phyloP scores from a whole-genome alignment of 108 stramenopile genomes.

The Nitzschia inconspicua region DNA sequence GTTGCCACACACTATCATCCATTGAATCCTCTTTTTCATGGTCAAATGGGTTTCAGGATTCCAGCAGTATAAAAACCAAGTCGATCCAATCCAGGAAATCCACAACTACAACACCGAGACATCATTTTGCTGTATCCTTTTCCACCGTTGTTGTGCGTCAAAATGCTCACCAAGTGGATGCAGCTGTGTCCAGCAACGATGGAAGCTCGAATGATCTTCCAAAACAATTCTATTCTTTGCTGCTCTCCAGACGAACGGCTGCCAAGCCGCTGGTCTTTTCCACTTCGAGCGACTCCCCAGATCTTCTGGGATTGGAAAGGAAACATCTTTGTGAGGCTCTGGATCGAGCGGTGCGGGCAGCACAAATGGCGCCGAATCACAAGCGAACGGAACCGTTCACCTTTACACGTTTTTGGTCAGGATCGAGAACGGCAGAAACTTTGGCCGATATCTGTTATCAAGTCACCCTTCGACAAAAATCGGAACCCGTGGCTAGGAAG shows the following conservation, averaged over 20 bases:
- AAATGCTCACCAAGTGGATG: no score
- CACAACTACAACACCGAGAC: no score
- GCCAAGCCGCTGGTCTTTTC: background rate
- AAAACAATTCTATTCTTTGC: conserved; percentile 5
- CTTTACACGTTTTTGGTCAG: conserved; percentile 53
- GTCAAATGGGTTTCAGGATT: no score
- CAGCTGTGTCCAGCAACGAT: no score
- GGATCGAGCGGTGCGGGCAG: conserved; percentile 57
- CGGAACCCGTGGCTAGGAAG: conserved; percentile 14
- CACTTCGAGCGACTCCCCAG: background rate
- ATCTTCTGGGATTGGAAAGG: background rate
- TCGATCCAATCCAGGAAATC: no score
- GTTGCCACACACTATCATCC: background rate
- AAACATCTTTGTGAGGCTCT: conserved; percentile 40
- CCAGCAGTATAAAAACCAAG: no score
- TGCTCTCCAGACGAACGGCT: background rate
- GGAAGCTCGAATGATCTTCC: conserved; percentile 2
- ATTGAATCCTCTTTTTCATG: no score
- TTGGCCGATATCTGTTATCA: conserved; percentile 65
- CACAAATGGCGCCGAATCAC: conserved; percentile 61
- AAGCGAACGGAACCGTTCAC: conserved; percentile 64
- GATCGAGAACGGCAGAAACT: conserved; percentile 31
- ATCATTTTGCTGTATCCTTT: no score
- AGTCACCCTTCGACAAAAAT: conserved; percentile 34
- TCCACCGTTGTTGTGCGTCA: no score